A percentile compares a stretch with the other conserved stretches of the same genome.
phyloP scores from a whole-genome alignment of 805 yeast species.

The Spencermartinsiella europaea region DNA sequence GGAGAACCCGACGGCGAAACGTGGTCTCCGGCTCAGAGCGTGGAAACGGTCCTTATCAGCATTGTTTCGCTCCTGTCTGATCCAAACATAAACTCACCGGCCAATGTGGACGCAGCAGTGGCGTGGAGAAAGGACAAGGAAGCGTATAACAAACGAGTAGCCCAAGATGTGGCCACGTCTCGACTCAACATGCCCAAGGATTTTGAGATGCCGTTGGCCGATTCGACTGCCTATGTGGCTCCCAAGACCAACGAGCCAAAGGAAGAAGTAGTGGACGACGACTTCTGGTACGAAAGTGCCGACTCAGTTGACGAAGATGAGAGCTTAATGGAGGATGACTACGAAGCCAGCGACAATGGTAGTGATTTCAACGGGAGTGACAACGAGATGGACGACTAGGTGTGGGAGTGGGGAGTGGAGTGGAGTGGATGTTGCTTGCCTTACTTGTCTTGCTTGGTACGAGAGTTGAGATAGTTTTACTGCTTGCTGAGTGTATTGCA shows the following conservation, averaged over 20 bases:
- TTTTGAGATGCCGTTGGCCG: conserved; percentile 72
- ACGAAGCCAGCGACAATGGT: conserved; percentile 40
- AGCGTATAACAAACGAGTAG: conserved; percentile 67
- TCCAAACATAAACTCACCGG: conserved; percentile 90
- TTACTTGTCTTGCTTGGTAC: neutral
- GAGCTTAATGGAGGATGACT: conserved; percentile 39
- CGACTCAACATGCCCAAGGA: conserved; percentile 84
- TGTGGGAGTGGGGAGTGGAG: neutral
- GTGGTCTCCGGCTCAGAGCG: conserved; percentile 74
- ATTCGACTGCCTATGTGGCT: conserved; percentile 46
- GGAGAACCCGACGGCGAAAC: conserved; percentile 93
- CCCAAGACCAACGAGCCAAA: conserved; percentile 32
- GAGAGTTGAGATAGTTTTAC: neutral
- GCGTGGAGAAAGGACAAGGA: conserved; percentile 80
- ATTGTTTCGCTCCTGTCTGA: conserved; percentile 88
- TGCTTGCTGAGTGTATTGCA: no score
- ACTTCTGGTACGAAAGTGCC: conserved; percentile 77
- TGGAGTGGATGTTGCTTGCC: neutral
- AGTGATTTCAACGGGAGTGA: conserved; percentile 14
- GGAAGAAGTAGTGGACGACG: conserved; percentile 65
- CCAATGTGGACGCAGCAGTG: conserved; percentile 93
- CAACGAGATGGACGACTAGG: conserved; percentile 5
- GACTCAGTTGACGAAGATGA: conserved; percentile 54
- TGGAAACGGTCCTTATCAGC: conserved; percentile 82
- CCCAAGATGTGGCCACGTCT: conserved; percentile 65